Evolutionary conservation across 768 basidiomycete species (phyloP).

Genomic region (Tulasnella sp.): DNA sequence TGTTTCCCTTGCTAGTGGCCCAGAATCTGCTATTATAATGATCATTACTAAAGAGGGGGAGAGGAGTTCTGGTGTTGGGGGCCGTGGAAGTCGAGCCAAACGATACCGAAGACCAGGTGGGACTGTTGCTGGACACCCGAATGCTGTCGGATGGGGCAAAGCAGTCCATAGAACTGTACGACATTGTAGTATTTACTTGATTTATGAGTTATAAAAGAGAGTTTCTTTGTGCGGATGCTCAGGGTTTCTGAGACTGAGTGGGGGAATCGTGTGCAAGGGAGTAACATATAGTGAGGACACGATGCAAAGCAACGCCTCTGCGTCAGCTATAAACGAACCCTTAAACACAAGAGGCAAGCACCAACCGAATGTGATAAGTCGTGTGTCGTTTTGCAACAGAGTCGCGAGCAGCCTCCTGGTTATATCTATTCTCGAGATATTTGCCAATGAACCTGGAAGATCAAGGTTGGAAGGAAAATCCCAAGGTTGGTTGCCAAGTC

Average conservation of each 20-base stretch:
- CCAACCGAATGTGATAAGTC: no score
- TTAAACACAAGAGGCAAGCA: no score
- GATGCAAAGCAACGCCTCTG: no score
- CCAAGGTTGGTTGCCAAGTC: no score
- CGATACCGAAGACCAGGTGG: background rate
- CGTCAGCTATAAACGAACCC: no score
- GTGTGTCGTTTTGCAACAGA: background rate
- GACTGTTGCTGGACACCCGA: conserved; percentile 1
- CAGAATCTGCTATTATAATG: background rate
- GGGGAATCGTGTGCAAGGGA: no score
- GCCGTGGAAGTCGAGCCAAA: background rate
- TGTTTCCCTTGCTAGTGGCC: background rate
- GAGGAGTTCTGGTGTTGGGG: background rate
- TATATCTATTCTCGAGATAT: background rate
- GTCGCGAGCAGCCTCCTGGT: background rate
- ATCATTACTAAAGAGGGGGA: background rate
- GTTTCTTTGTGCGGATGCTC: background rate
- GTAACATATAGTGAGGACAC: no score
- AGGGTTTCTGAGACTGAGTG: no score
- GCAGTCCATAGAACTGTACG: background rate
- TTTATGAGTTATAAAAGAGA: background rate
- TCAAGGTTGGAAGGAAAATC: no score
- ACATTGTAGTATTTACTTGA: background rate
- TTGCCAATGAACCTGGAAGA: background rate
- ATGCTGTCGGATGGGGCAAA: background rate